Base-by-base conservation (phyloP, 2,329 filamentous ascomycete species). In the Penicillium janthinellum region DNA sequence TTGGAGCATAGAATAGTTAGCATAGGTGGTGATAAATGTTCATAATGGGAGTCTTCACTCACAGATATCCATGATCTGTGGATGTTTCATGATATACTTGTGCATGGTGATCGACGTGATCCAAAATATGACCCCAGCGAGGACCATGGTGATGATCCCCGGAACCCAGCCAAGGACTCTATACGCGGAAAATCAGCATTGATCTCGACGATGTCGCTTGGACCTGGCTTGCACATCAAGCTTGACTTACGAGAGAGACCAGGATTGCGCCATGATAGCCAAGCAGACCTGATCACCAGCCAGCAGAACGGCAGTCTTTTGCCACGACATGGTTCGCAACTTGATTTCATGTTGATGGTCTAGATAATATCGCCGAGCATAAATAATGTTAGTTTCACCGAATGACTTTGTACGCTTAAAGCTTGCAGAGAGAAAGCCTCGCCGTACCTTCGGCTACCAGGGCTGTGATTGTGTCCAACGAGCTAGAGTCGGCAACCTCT, bases 261-360 rank as follows among this genome's bases (percentile, higher is more conserved):
- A 82, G 6, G 79, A 75, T 64, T 83, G 81, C 34, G 80, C 80
- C 81, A 82, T 82, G 63, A 82, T 82, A 31, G 81, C 81, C 5
- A 83, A 70, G 67, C 80, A 83, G 38, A 83, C 80, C 67, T 82
- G 80, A 48, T 83, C 81, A 38, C 81, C 81, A 11, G 69, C 72
- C 5, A 82, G 76, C 38, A 82, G 67, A 73, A 78, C 82, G 7
- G 81, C 79, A 1, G 79, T 80, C 66, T 82, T 82, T 62, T 83
- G 79, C 81, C 81, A 83, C 35, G 80, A 77, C 81, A 82, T 82
- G 0, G 80, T 82, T n/a, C 81, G 76, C 12, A 83, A 77, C 65
- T 81, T 78, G 71, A 83, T 83, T 4, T 83, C 81, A 66, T 68
- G 64, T 47, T 60, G 8, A 25, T 67, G 66, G 15, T 67, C 66